phyloP scores from a whole-genome alignment of 1,284 basidiomycete genomes.

The Ustilago vetiveriae region DNA sequence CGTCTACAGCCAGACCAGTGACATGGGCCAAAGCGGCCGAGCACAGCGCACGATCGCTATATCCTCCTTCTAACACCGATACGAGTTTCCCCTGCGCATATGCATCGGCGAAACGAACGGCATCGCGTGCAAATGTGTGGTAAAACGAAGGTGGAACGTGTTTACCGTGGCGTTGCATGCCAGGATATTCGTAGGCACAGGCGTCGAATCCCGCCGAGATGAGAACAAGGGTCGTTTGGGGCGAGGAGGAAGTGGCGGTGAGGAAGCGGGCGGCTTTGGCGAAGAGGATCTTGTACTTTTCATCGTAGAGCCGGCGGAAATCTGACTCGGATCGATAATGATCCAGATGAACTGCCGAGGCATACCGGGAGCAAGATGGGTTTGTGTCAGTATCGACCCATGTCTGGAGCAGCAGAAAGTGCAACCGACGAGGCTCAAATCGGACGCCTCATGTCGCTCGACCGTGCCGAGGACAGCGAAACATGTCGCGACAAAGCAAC shows the following conservation, averaged over 20 bases:
- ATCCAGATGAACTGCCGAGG: constrained; percentile 81
- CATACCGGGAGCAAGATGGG: neutral
- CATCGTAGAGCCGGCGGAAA: constrained; percentile 81
- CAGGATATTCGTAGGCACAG: constrained; percentile 86
- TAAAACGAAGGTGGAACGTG: constrained; percentile 89
- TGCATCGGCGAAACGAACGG: constrained; percentile 75
- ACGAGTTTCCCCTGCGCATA: constrained; percentile 79
- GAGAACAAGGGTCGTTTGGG: constrained; percentile 78
- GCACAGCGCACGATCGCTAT: constrained; percentile 81
- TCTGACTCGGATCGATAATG: constrained; percentile 78
- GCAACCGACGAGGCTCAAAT: too few relatives aligned
- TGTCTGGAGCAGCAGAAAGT: too few relatives aligned
- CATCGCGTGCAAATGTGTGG: constrained; percentile 81
- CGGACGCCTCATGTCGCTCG: constrained; percentile 27
- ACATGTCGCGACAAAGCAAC: neutral
- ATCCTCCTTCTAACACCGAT: constrained; percentile 92
- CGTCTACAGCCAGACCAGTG: constrained; percentile 33
- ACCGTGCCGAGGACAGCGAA: neutral
- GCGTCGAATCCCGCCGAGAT: constrained; percentile 83
- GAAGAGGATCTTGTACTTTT: constrained; percentile 78
- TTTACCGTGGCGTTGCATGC: constrained; percentile 92
- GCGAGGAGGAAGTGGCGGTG: constrained; percentile 74
- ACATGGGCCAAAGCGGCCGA: constrained; percentile 71
- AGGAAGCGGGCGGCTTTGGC: constrained; percentile 79
- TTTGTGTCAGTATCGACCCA: neutral